Evolutionary conservation across 1,284 basidiomycete genomes (phyloP), one percentile per base, ranked within the genome.

Genomic region (Heterobasidion parviporum): DNA sequence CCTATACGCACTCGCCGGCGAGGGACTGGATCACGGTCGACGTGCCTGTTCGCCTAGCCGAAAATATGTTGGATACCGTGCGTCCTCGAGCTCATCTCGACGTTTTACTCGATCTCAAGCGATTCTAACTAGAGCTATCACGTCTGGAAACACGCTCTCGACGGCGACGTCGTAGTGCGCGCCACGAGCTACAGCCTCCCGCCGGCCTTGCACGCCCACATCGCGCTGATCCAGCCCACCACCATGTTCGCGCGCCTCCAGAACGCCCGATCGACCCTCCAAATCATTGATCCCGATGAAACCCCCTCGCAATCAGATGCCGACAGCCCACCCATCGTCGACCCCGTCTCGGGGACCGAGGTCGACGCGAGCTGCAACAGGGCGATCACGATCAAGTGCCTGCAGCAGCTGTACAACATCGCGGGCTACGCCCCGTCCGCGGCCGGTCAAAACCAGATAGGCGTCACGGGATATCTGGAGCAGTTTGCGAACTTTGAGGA

Each of bases 221-320:
- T 90, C 50, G 87, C 90, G 50, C 68, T 89, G 46, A 73, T 91
- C 45, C 85, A 87, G 57, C 89, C 89, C 0, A 91, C 89, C 0
- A 88, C 86, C 0, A 76, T 83, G 67, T 91, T 90, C 64, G 74
- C 76, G 50, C 77, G 77, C 35, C 72, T 78, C 60, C 77, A 70
- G 56, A 67, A 67, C 12, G 71, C 76, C 59, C 77, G 67, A 58
- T 48, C 46, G 3, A 10, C n/a, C 10, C 10, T 48, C 46, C n/a
- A 16, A 15, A n/a, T 53, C 45, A 20, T 18, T 8, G 12, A 50
- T 51, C 12, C 41, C 35, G 33, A 26, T 0, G 33, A 36, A 6
- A 7, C 32, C 15, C 3, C 35, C 33, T 60, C 71, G 15, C 61
- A 64, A 0, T 64, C 71, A 15, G 59, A 70, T 1, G 67, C 62